Evolutionary conservation across 768 basidiomycete species (phyloP), one percentile per base, ranked within the genome.

Genomic region (Lactarius hatsudake): DNA sequence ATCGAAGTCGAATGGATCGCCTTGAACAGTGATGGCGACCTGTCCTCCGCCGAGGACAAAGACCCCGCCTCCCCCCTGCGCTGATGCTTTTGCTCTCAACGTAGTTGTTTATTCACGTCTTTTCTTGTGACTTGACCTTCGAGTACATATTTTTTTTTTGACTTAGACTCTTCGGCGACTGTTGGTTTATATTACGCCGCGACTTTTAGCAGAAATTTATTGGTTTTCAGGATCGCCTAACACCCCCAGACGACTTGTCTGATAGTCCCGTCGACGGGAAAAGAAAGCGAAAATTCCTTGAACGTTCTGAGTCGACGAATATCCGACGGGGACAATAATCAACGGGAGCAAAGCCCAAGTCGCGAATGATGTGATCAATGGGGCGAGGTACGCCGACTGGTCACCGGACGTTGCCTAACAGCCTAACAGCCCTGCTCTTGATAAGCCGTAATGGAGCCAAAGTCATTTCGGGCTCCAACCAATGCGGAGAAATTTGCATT

Each of bases 1-100:
- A 79, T 81, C 1, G 77, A 82, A 66, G 87, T 81, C n/a, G 88
- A 87, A 42, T 95, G 93, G 93, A 90, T 85, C 42, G 86, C 81
- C 40, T 76, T 85, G 71, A 85, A 83, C 67, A 89, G 87, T 71
- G 87, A 88, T 59, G 83, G 78, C 2, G 89, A 90, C 67, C 74
- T 71, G 45, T 71, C 71, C 51, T 45, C 56, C 4, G 56, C 69
- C 26, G 68, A 70, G 13, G 71, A 71, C 26, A 66, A 28, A 38
- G 61, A 69, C 13, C 9, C 60, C 5, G 26, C 38, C 17, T 62
- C 58, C 9, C 61, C 59, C 40, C 45, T 17, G 17, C 30, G 13
- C n/a, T 69, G 51, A 53, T 40, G 18, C 13, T 32, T 59, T 18
- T 62, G 1, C 13, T 1, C 36, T 57, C 18, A 57, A 10, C 53